phyloP scores from a whole-genome alignment of 1,284 basidiomycete genomes.

The Omphalotus olearius region DNA sequence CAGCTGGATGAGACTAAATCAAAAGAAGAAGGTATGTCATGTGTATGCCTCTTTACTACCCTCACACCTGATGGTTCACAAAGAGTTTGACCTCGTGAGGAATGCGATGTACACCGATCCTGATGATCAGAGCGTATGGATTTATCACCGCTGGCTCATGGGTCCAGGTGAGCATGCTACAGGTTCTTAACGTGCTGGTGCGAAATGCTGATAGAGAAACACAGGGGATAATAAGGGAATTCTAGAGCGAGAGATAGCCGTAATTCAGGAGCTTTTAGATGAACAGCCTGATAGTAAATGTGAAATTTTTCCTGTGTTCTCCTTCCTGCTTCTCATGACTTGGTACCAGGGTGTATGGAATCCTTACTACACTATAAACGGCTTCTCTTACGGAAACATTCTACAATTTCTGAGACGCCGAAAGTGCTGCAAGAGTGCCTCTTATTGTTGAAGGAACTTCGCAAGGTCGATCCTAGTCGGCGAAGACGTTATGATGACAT shows the following conservation, averaged over 20 bases:
- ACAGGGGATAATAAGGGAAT: constrained; percentile 53
- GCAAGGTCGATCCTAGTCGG: constrained; percentile 56
- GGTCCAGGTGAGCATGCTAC: constrained; percentile 51
- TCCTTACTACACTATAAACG: constrained; percentile 82
- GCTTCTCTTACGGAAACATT: constrained; percentile 44
- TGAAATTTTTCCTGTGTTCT: constrained; percentile 31
- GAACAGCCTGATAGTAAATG: constrained; percentile 95
- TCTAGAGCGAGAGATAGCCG: constrained; percentile 74
- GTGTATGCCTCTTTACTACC: constrained; percentile 3
- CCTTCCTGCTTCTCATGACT: constrained; percentile 9
- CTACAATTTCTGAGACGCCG: constrained; percentile 31
- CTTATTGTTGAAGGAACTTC: constrained; percentile 46
- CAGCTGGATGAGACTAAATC: constrained; percentile 46
- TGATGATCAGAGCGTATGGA: constrained; percentile 94
- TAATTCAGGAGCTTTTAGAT: constrained; percentile 84
- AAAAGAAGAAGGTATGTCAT: constrained; percentile 59
- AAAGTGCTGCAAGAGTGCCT: constrained; percentile 46
- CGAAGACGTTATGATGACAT: constrained; percentile 60
- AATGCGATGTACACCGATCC: constrained; percentile 98
- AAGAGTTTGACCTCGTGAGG: constrained; percentile 91
- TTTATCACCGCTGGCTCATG: constrained; percentile 96
- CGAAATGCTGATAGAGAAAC: constrained; percentile 4
- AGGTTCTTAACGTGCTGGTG: neutral
- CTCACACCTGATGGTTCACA: constrained; percentile 10
- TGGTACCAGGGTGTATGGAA: constrained; percentile 81